Evolutionary conservation across 352 stramenopile genomes (phyloP), one percentile per base, ranked within the genome.

Genomic region (Globisporangium nunn): DNA sequence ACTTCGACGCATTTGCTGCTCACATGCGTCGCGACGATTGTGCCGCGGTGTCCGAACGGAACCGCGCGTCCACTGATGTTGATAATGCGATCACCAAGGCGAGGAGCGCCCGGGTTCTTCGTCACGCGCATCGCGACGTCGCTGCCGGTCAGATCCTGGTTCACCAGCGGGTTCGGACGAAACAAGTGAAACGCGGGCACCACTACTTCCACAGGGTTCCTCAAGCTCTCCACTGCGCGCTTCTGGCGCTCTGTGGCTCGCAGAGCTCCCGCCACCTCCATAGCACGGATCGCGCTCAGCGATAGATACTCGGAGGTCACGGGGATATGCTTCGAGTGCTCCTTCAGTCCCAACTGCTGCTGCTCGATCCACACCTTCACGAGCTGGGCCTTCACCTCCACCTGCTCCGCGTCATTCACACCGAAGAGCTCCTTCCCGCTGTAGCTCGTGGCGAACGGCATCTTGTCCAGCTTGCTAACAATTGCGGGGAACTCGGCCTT

Each of bases 1-100:
- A 99, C 93, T 68, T 99, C 97, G 12, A 99, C 96, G 65, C 94
- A 98, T 52, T 88, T 93, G 57, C 87, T 98, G 55, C 85, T 90
- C 60, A 98, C 82, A 68, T 99, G 97, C 15, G 97, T 97, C 5
- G 91, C 93, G 57, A 99, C 91, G 51, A 99, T 95, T 18, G 96
- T 99, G n/a, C 97, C 97, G 59, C 94, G 85, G 28, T 96, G 82
- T 18, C 97, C 97, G 68, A 99, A 98, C 5, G 97, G 97, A 29
- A 99, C 93, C 44, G 91, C 94, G 55, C 85, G 89, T 3, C 88
- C 93, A 49, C 80, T 96, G 30, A 99, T 87, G 70, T 99, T 99
- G 39, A 98, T 96, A 54, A 99, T 85, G n/a, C 97, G 88, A 64
- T 99, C 95, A 41, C 97, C 97, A 8, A 99, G 73, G 39, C 86